Evolutionary conservation across 176 grass and related monocot genomes (phyloP).

Genomic region (Aegilops speltoides): DNA sequence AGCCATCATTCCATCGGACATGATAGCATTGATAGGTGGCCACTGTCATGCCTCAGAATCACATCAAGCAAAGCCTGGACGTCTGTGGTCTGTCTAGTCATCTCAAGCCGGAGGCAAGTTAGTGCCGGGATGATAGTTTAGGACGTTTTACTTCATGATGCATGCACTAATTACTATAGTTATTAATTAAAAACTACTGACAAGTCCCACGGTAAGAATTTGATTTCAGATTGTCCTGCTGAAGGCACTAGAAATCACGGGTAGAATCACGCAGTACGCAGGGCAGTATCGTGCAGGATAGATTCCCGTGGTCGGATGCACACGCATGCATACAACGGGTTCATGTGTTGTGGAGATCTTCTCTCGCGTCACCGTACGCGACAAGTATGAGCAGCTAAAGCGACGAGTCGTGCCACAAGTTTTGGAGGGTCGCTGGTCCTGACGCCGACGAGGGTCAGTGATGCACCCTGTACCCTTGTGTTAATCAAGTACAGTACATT

Average conservation of each 20-base stretch:
- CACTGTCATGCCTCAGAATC: slow-evolving; percentile 27
- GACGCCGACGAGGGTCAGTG: not conserved
- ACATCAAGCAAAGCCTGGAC: slow-evolving; percentile 4
- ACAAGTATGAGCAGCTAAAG: not conserved
- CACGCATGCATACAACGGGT: not conserved
- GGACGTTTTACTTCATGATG: not conserved
- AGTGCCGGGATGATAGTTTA: no score
- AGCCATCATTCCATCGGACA: not conserved
- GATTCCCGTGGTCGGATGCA: not conserved
- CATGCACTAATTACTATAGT: not conserved
- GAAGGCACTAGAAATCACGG: no score
- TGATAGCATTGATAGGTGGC: not conserved
- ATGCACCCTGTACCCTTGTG: not conserved
- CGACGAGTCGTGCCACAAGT: not conserved
- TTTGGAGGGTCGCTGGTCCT: not conserved
- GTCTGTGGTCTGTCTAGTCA: not conserved
- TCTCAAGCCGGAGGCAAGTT: not conserved
- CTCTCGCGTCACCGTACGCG: not conserved
- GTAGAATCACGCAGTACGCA: not conserved
- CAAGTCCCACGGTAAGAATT: not conserved
- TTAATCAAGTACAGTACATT: not conserved
- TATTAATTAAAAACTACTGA: not conserved
- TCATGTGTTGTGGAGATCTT: not conserved
- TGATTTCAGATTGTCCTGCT: not conserved
- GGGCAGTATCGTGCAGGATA: not conserved